These are phyloP conservation scores for Penicillium sp. DNA, from an alignment of 2,329 filamentous ascomycete species.

Conservation along the genomic window DNA sequence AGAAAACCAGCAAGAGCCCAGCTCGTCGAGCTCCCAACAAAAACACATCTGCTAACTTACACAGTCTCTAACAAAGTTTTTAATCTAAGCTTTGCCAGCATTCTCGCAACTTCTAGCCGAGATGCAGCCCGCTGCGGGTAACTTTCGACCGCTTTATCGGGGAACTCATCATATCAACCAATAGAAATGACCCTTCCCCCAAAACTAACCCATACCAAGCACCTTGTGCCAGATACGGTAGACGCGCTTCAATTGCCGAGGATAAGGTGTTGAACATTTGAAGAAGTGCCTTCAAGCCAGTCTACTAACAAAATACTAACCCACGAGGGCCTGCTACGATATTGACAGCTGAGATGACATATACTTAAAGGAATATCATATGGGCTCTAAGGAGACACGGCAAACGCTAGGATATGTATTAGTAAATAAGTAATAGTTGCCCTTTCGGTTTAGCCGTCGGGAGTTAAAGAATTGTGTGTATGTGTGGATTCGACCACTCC, in stretches of 20 bases:
- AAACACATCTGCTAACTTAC: slow-evolving; percentile 10
- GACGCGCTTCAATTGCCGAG: slow-evolving; percentile 39
- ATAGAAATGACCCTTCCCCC: too few species aligned
- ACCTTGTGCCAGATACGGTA: slow-evolving; percentile 32
- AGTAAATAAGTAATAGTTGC: slow-evolving; percentile 23
- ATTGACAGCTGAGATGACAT: slow-evolving; percentile 24
- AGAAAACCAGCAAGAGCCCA: slow-evolving; percentile 9
- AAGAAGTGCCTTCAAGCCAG: slow-evolving; percentile 40
- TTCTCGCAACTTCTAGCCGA: slow-evolving; percentile 18
- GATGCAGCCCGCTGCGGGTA: slow-evolving; percentile 19
- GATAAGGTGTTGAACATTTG: slow-evolving; percentile 41
- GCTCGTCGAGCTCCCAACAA: slow-evolving; percentile 11
- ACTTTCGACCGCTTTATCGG: slow-evolving; percentile 10
- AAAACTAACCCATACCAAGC: too few species aligned
- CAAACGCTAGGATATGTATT: slow-evolving; percentile 18
- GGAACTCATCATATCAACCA: slow-evolving; percentile 11
- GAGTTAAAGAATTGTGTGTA: slow-evolving; percentile 25
- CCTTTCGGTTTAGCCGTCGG: slow-evolving; percentile 25
- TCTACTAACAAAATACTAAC: slow-evolving; percentile 35
- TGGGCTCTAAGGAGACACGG: slow-evolving; percentile 31
- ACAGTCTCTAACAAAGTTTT: slow-evolving; percentile 16
- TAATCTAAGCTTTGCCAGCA: slow-evolving; percentile 15
- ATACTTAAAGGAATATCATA: slow-evolving; percentile 26
- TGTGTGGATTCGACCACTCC: background rate
- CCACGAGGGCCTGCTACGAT: slow-evolving; percentile 26